A percentile compares a stretch with the other conserved stretches of the same genome.
Conservation (phyloP, 2,329 filamentous ascomycete genomes). For the Exophiala phaeomuriformis region DNA sequence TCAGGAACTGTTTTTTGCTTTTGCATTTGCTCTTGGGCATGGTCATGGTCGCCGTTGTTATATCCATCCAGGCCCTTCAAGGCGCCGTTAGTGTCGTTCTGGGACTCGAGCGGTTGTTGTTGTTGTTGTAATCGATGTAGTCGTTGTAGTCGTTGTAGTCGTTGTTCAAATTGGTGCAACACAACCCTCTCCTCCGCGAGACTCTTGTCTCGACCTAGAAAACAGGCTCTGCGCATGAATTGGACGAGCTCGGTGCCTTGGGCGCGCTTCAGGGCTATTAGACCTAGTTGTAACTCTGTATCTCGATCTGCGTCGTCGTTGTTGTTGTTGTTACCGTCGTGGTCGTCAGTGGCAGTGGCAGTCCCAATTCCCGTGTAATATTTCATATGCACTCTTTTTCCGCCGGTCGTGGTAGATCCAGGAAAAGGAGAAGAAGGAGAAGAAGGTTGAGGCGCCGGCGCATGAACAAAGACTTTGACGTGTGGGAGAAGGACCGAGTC, state of each 20-base stretch:
- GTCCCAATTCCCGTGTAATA: too few species aligned
- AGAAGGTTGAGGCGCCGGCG: neutral
- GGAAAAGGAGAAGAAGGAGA: neutral
- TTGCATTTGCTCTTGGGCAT: too few species aligned
- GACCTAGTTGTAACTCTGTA: conserved; percentile 1
- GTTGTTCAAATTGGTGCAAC: neutral
- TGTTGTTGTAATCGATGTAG: too few species aligned
- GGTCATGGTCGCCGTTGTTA: too few species aligned
- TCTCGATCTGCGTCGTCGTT: neutral
- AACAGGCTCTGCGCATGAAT: conserved; percentile 38
- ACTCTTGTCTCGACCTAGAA: conserved; percentile 38
- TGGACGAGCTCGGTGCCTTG: conserved; percentile 39
- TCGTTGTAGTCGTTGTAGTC: too few species aligned
- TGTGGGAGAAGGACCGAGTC: conserved; percentile 22
- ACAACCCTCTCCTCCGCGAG: conserved; percentile 34
- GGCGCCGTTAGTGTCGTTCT: too few species aligned
- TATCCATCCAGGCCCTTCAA: too few species aligned
- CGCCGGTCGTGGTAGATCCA: neutral
- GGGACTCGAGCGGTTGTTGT: too few species aligned
- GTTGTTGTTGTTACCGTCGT: too few species aligned
- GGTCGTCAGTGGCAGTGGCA: too few species aligned
- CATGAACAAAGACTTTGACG: conserved; percentile 17
- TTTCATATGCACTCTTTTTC: too few species aligned
- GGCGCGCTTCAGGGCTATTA: conserved; percentile 30
- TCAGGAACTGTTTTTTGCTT: too few species aligned